Conservation (phyloP, 805 yeast species). For the Wickerhamomyces tratensis region DNA sequence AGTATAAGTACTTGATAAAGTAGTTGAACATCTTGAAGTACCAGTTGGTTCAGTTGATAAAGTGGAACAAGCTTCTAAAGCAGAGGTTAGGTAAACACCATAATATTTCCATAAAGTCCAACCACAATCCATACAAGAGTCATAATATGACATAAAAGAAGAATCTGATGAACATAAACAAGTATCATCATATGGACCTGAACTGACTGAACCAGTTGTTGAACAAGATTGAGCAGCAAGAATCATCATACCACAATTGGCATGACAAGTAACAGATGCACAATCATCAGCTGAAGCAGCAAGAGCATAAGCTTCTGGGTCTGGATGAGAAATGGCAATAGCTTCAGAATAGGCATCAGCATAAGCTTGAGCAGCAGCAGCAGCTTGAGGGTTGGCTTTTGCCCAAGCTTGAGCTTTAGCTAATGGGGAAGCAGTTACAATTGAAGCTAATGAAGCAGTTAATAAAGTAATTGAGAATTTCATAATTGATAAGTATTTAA, state of each 20-base stretch:
- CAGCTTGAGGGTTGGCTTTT: not conserved
- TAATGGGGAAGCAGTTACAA: constrained; percentile 2
- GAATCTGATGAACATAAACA: constrained; percentile 10
- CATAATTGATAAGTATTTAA: no score
- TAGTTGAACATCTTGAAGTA: constrained; percentile 13
- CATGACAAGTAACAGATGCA: constrained; percentile 19
- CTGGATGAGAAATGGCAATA: constrained; percentile 2
- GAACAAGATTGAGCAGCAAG: constrained; percentile 20
- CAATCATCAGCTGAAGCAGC: constrained; percentile 9
- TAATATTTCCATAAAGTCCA: constrained; percentile 24
- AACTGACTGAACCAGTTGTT: constrained; percentile 5
- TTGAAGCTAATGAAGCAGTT: not conserved
- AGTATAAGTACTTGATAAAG: constrained; percentile 4
- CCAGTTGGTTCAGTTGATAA: constrained; percentile 24
- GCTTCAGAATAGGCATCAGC: constrained; percentile 2
- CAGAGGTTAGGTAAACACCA: constrained; percentile 12
- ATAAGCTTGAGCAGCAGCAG: constrained; percentile 1
- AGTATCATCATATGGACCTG: constrained; percentile 2
- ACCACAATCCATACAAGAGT: constrained; percentile 23
- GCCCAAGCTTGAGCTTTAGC: not conserved
- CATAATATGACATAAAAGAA: constrained; percentile 5
- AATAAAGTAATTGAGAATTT: not conserved
- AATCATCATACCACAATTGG: constrained; percentile 20
- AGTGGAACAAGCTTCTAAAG: constrained; percentile 16
- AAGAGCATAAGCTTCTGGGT: constrained; percentile 11